phyloP scores from a whole-genome alignment of 495 filamentous ascomycete genomes.

The Aspergillus cavernicola region DNA sequence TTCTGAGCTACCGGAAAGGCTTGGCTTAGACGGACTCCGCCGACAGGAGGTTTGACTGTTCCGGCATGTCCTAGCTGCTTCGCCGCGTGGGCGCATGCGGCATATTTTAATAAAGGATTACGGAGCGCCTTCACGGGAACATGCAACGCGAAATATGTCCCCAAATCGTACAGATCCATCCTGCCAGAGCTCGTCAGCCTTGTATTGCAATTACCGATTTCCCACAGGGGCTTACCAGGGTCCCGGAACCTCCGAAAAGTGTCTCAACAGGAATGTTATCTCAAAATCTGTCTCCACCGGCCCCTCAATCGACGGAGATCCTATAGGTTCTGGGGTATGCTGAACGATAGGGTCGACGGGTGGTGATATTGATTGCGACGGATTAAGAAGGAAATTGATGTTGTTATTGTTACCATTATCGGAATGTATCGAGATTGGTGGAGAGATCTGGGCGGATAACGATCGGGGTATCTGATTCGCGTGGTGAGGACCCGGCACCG shows the following conservation, averaged over 20 bases:
- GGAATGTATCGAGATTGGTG: slow-evolving; percentile 36
- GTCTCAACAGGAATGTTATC: slow-evolving; percentile 55
- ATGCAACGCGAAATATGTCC: slow-evolving; percentile 55
- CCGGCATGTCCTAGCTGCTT: slow-evolving; percentile 58
- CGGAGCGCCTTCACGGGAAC: slow-evolving; percentile 54
- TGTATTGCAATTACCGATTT: background rate
- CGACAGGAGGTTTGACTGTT: slow-evolving; percentile 46
- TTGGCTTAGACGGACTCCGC: slow-evolving; percentile 45
- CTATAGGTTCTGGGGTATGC: slow-evolving; percentile 28
- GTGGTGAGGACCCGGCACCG: slow-evolving; percentile 37
- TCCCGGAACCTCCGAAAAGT: slow-evolving; percentile 58
- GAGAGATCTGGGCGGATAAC: slow-evolving; percentile 35
- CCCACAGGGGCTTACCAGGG: slow-evolving; percentile 43
- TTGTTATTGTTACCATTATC: slow-evolving; percentile 44
- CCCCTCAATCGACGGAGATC: slow-evolving; percentile 28
- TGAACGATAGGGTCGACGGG: slow-evolving; percentile 44
- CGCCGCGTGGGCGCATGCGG: slow-evolving; percentile 58
- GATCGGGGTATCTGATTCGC: slow-evolving; percentile 29
- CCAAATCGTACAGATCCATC: slow-evolving; percentile 64
- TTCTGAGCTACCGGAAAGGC: slow-evolving; percentile 52
- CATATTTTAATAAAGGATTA: slow-evolving; percentile 56
- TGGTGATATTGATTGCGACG: slow-evolving; percentile 46
- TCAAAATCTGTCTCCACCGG: slow-evolving; percentile 51
- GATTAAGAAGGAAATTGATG: slow-evolving; percentile 57
- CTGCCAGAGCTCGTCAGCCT: slow-evolving; percentile 30